Evolutionary conservation across 495 filamentous ascomycete species (phyloP), one percentile per base, ranked within the genome.

Genomic region (Daldinia caldariorum): DNA sequence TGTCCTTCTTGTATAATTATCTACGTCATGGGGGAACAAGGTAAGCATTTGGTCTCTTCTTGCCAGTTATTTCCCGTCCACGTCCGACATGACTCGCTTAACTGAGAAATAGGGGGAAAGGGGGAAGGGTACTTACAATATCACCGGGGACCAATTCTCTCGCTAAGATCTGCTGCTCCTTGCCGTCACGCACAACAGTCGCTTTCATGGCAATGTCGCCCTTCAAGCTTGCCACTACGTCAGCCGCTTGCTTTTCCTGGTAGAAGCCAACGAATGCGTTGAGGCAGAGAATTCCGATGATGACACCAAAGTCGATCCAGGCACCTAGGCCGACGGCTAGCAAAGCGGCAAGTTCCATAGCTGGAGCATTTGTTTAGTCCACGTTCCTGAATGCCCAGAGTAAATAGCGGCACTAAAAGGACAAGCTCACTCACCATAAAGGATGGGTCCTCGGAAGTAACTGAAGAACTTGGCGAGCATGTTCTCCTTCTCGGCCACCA

Each of bases 211-310:
- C 91, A 77, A 94, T 94, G 74, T 93, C 91, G 83, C 91, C 91
- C 82, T 92, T 93, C 45, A 94, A 82, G 63, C 83, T 87, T 61
- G 90, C 90, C 66, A 94, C 91, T 72, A 94, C 90, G 79, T 94
- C 91, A 66, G 90, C 91, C 66, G 91, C 91, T 81, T 92, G 90
- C 82, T 92, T 93, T 79, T 94, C 91, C 79, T 94, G 91, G 79
- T 93, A 94, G 87, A 90, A 94, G 82, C 91, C 91, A 77, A 93
- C 91, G 55, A 83, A 78, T n/a, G 91, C 91, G 82, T 94, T 94
- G 63, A 94, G 89, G 69, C 89, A 81, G 32, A 94, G 78, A 70
- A 94, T 93, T 77, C 89, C 91, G 63, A 91, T 89, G 78, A 94
- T 94, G 72, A 94, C 90, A 83, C 91, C 91, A 61, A 93, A 91